Conservation (phyloP, 495 filamentous ascomycete genomes). For the Coniosporium apollinis region DNA sequence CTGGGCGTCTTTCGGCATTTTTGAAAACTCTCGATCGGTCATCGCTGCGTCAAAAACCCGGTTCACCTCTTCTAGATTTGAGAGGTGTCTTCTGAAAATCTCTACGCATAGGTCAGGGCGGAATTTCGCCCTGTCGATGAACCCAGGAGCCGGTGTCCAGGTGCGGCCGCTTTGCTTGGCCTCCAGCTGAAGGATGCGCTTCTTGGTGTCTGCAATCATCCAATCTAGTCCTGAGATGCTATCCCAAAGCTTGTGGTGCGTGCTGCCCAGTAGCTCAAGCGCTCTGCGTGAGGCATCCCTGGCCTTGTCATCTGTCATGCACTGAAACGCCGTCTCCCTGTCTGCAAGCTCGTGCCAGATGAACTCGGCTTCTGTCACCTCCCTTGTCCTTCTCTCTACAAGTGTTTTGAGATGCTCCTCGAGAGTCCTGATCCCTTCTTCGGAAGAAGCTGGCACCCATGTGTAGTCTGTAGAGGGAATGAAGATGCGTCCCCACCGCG, state of each 20-base stretch:
- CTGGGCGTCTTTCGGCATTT: no score
- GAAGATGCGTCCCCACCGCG: background rate
- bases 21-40: no score
- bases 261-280: constrained; percentile 1
- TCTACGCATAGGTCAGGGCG: no score
- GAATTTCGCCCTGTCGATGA: no score
- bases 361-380: constrained; percentile 1
- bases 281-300: background rate
- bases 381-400: background rate
- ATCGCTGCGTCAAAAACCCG: no score
- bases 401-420: background rate
- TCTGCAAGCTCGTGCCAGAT: constrained; percentile 3
- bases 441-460: background rate
- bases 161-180: no score
- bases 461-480: background rate
- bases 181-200: constrained; percentile 3
- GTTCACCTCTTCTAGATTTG: no score
- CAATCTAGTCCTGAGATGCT: constrained; percentile 2
- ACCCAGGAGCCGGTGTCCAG: no score
- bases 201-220: constrained; percentile 4
- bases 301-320: background rate
- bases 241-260: constrained; percentile 1
- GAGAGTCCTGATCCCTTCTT: background rate
- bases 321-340: background rate
- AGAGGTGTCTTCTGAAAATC: no score